Conservation (phyloP, 192 early-diverging fungal genomes). For the Dispira simplex region DNA sequence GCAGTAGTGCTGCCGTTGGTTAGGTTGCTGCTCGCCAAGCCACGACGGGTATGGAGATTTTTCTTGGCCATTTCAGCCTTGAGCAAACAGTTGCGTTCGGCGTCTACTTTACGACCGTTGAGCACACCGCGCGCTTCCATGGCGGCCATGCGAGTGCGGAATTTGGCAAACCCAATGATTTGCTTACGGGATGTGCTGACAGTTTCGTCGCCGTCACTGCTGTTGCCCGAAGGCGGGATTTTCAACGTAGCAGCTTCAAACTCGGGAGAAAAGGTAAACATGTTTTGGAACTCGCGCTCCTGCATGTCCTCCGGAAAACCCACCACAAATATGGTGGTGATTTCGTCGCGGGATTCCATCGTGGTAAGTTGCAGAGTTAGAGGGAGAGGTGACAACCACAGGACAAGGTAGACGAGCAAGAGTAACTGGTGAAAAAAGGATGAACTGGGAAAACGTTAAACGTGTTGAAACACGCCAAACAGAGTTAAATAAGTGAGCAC, state of each 20-base stretch:
- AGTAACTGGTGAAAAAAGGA: too few species aligned
- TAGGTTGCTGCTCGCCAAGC: conserved; percentile 33
- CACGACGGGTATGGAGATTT: conserved; percentile 88
- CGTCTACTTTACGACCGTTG: conserved; percentile 82
- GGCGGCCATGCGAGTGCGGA: conserved; percentile 80
- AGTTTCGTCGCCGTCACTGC: conserved; percentile 21
- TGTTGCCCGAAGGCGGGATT: conserved; percentile 51
- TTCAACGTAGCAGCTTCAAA: conserved; percentile 98
- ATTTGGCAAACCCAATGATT: conserved; percentile 93
- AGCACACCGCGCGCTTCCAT: conserved; percentile 82
- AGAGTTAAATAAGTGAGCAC: too few species aligned
- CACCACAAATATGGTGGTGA: conserved; percentile 98
- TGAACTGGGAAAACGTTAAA: too few species aligned
- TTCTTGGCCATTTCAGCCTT: conserved; percentile 99
- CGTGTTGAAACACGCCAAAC: too few species aligned
- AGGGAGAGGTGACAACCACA: too few species aligned
- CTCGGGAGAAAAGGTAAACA: conserved; percentile 95
- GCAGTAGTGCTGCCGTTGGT: conserved; percentile 12
- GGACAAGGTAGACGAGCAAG: too few species aligned
- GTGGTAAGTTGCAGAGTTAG: background rate
- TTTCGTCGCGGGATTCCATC: conserved; percentile 51
- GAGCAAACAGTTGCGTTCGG: conserved; percentile 66
- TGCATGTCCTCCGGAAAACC: conserved; percentile 98
- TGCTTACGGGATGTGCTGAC: conserved; percentile 10
- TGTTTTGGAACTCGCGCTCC: conserved; percentile 98